phyloP scores from a whole-genome alignment of 805 yeast species.

The Metschnikowia matae region DNA sequence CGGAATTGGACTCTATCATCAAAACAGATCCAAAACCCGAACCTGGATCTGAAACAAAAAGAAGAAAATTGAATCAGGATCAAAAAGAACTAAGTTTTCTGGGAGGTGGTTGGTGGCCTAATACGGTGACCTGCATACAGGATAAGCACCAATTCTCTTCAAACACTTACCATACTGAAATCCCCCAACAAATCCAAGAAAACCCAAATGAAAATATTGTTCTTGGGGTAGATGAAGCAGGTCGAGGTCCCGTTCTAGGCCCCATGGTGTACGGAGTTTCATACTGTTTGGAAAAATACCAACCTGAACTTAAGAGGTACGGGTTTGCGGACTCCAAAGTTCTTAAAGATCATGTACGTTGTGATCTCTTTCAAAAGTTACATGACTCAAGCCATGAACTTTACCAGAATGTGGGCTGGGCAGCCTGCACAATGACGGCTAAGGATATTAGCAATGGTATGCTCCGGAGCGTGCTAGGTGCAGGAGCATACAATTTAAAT shows the following conservation, averaged over 20 bases:
- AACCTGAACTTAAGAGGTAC: conserved; percentile 45
- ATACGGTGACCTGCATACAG: conserved; percentile 27
- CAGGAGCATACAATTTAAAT: conserved; percentile 70
- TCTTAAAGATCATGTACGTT: conserved; percentile 67
- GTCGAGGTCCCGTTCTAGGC: conserved; percentile 96
- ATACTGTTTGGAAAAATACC: conserved; percentile 60
- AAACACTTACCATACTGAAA: conserved; percentile 45
- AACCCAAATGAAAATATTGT: conserved; percentile 41
- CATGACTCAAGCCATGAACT: conserved; percentile 46
- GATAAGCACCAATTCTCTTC: conserved; percentile 33
- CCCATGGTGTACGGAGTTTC: conserved; percentile 96
- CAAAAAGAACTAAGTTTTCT: too few relatives aligned
- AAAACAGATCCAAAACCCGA: too few relatives aligned
- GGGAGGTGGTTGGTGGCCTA: conserved; percentile 30
- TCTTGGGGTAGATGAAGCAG: conserved; percentile 97
- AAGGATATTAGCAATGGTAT: conserved; percentile 84
- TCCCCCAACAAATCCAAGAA: conserved; percentile 40
- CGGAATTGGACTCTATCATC: too few relatives aligned
- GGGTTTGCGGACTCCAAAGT: conserved; percentile 95
- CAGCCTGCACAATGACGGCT: conserved; percentile 80
- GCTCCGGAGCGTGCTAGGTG: conserved; percentile 54
- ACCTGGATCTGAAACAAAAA: too few relatives aligned
- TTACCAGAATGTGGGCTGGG: conserved; percentile 72
- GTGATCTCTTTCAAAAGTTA: conserved; percentile 55
- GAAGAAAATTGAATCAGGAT: background rate